Evolutionary conservation across 139 green algal genomes (phyloP), one percentile per base, ranked within the genome.

Genomic region (Chlorella sp.): DNA sequence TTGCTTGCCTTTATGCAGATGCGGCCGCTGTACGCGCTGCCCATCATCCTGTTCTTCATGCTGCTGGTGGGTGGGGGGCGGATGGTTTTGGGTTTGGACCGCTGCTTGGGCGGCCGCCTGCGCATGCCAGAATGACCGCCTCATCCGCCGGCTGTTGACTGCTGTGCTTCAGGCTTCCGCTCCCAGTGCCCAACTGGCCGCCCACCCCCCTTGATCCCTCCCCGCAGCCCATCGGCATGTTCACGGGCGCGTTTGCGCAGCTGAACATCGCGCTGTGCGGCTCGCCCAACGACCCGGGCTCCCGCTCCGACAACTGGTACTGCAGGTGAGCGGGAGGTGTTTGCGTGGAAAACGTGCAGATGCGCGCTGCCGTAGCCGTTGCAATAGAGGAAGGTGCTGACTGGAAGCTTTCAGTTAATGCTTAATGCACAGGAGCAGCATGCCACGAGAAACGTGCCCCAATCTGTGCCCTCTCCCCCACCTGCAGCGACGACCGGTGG

Each of bases 231-330:
- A 76, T 84, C 30, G 79, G 79, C 64, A 84, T 84, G 79, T 84
- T 84, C 79, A 84, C 79, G 19, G 79, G 79, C 79, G 79, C 79
- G 19, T 88, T 93, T 68, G 86, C 88, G 13, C 89, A 93, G 81
- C 73, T 87, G 19, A 90, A 86, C 36, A 86, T 91, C 36, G 86
- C 86, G 22, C 70, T 93, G 24, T 93, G 90, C 86, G 87, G 84
- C 73, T 86, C 36, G 26, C 85, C 80, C 13, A 44, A 54, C n/a
- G 85, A 74, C 40, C 46, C 76, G 17, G n/a, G 32, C 22, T 26
- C 56, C 2, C 69, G 76, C 38, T 84, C 80, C 40, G 81, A 84
- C 80, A 41, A 30, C 44, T 96, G 93, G 92, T 96, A 93, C 88
- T 97, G 94, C 76, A 69, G 74, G 74, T 60, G 44, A 24, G 68